These are phyloP conservation scores for Acer yangbiense DNA, from an alignment of 345 rosid species.

Conservation along the genomic window DNA sequence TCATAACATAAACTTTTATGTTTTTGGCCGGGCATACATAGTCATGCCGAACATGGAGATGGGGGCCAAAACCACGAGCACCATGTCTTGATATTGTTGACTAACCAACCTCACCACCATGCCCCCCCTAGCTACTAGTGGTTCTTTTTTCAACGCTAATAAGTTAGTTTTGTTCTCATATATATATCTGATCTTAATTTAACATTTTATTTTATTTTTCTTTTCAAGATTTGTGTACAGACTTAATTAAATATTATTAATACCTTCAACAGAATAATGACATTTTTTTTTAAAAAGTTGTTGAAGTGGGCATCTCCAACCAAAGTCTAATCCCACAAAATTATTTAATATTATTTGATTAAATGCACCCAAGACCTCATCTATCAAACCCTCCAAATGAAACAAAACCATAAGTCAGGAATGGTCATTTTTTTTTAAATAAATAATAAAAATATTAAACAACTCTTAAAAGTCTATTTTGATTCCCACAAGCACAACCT, in stretches of 20 bases:
- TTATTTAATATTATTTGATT: background rate
- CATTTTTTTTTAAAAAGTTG: slow-evolving; percentile 16
- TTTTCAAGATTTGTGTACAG: slow-evolving; percentile 23
- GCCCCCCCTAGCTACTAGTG: background rate
- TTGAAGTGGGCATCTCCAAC: slow-evolving; percentile 35
- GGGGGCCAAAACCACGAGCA: slow-evolving; percentile 9
- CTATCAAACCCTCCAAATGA: background rate
- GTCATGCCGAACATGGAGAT: background rate
- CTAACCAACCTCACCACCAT: slow-evolving; percentile 28
- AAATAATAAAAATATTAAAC: background rate
- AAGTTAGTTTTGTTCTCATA: background rate
- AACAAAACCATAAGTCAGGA: slow-evolving; percentile 21
- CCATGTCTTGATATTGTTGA: slow-evolving; percentile 22
- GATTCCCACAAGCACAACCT: slow-evolving; percentile 37
- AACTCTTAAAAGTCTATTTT: slow-evolving; percentile 31
- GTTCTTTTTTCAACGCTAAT: slow-evolving; percentile 25
- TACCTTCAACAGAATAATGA: slow-evolving; percentile 18
- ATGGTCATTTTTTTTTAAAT: slow-evolving; percentile 13
- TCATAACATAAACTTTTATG: no score
- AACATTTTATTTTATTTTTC: background rate
- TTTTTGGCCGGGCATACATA: background rate
- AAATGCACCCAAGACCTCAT: background rate
- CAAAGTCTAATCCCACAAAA: slow-evolving; percentile 31
- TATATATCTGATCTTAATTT: background rate
- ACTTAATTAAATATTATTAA: background rate